Conservation (phyloP, 192 early-diverging fungal genomes). For the Funneliformis mosseae region DNA sequence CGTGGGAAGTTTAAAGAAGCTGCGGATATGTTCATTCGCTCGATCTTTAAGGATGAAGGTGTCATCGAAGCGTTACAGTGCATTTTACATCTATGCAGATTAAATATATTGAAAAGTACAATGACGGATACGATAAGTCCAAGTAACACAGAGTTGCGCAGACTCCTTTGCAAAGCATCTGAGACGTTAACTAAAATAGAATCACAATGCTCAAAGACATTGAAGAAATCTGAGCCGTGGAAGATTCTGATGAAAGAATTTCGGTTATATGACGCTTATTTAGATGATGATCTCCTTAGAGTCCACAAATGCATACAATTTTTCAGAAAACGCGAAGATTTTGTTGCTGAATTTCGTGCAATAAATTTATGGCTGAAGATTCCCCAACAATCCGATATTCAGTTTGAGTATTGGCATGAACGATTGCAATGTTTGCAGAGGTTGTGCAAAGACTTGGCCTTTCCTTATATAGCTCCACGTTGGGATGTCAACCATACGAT, state of each 20-base stretch:
- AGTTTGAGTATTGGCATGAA: neutral
- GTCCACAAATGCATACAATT: neutral
- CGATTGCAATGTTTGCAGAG: constrained; percentile 10
- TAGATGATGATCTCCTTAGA: neutral
- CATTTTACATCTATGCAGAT: neutral
- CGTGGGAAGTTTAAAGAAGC: constrained; percentile 11
- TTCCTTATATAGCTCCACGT: neutral
- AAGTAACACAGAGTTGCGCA: neutral
- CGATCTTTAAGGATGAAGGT: neutral
- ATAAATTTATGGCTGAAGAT: constrained; percentile 12
- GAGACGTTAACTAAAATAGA: neutral
- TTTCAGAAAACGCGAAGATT: neutral
- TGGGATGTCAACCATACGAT: neutral
- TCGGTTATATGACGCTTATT: constrained; percentile 17
- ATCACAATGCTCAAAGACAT: neutral
- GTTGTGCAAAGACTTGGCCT: neutral
- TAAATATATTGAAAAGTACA: constrained; percentile 1
- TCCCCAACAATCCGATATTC: neutral
- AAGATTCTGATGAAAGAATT: neutral
- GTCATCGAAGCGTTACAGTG: constrained; percentile 6
- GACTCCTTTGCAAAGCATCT: neutral
- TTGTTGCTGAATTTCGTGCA: constrained; percentile 4
- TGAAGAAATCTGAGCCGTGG: neutral
- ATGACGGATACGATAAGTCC: neutral
- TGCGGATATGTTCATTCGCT: neutral